Conservation (phyloP, 495 filamentous ascomycete species). For the Oleoguttula mirabilis region DNA sequence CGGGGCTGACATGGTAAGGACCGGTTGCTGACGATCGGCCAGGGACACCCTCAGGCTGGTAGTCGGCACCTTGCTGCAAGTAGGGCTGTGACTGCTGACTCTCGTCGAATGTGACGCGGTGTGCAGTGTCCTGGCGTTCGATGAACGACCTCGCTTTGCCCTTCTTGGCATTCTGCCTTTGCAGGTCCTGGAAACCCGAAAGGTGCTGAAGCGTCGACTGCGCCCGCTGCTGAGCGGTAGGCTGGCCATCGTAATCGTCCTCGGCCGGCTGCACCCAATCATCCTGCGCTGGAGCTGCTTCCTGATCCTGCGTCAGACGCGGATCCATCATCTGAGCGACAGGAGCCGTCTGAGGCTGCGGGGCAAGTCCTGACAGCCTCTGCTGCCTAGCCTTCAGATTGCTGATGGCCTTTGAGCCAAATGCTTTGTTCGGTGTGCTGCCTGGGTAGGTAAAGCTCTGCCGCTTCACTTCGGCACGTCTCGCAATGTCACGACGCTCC, state of each 20-base stretch:
- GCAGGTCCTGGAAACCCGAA: constrained; percentile 4
- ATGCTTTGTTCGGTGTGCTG: constrained; percentile 1
- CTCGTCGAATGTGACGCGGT: constrained; percentile 25
- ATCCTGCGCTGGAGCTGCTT: neutral
- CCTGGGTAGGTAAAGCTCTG: constrained; percentile 8
- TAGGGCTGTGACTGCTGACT: constrained; percentile 8
- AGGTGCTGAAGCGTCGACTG: neutral
- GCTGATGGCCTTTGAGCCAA: neutral
- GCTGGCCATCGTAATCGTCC: neutral
- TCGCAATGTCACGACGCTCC: neutral
- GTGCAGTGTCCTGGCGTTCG: constrained; percentile 32
- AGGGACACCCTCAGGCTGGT: neutral
- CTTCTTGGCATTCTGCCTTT: constrained; percentile 22
- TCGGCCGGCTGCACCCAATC: neutral
- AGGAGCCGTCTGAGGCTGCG: constrained; percentile 3
- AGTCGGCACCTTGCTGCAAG: neutral
- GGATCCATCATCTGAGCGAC: neutral
- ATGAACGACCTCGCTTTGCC: constrained; percentile 23
- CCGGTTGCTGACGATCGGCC: constrained; percentile 16
- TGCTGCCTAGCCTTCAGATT: constrained; percentile 5
- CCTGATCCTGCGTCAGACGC: neutral
- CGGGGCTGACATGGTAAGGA: constrained; percentile 7
- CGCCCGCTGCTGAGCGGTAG: neutral
- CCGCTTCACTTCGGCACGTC: neutral
- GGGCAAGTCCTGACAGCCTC: neutral